Base-by-base conservation (phyloP, 148 eudicot genomes). In the Heliosperma pusillum region DNA sequence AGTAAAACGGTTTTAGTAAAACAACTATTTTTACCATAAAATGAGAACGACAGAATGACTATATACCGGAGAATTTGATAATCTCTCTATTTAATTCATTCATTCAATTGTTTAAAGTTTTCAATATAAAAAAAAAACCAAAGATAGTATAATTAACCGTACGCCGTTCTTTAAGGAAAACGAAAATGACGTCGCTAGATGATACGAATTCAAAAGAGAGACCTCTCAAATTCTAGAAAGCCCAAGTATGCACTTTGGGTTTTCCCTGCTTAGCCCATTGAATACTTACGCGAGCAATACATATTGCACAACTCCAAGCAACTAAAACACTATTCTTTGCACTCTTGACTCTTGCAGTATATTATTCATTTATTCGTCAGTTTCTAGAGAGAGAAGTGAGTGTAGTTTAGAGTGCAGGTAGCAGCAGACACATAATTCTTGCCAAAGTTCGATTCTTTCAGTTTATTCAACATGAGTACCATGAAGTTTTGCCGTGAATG, bases 401-500 rank as follows among this genome's bases (percentile, higher is more conserved):
- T 4, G 4, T 50, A 50, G 55, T 50, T 36, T 36, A 36, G 42
- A 50, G 55, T 50, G 55, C 55, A 50, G 55, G 55, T 50, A 12
- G 55, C 55, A 50, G 55, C 55, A 50, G 19, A 50, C 19, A 12
- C 55, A 50, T 2, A 15, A 36, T 36, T 36, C 10, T 7, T 36
- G 42, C 36, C 42, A 36, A 50, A 16, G 55, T 50, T 50, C 55
- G 55, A 50, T 50, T 50, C 15, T 58, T 58, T 21, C 62, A 20
- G 5, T 59, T 73, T 67, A 12, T 71, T 65, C 83, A 86, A 85
- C 67, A 93, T 93, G 98, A 93, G 98, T 91, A 89, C 98, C 81
- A 91, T 93, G 98, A 93, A 93, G 63, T 93, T 91, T 74, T 93
- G 98, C 87, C 89, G 95, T 52, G 95, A 93, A 85, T 93, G 98